Evolutionary conservation across 257 asterid genomes (phyloP).

Genomic region (Cinchona pubescens): DNA sequence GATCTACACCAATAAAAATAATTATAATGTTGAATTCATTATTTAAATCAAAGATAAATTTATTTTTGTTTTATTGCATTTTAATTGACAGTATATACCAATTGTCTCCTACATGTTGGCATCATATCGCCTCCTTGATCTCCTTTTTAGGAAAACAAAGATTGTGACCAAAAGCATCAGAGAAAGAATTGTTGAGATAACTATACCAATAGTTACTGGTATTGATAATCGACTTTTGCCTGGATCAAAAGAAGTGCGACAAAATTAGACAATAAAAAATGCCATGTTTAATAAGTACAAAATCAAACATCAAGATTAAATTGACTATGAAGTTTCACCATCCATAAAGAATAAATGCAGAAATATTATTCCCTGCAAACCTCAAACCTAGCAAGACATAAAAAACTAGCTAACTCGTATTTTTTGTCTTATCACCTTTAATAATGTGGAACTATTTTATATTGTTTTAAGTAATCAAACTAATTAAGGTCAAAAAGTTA

Average conservation of each 20-base stretch:
- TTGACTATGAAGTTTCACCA: too few relatives aligned
- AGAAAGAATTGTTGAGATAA: neutral
- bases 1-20: neutral
- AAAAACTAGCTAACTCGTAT: too few relatives aligned
- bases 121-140: neutral
- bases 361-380: too few relatives aligned
- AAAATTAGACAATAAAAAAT: neutral
- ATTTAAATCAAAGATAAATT: neutral
- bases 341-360: too few relatives aligned
- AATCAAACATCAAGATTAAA: neutral
- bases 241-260: neutral
- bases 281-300: neutral
- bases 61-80: neutral
- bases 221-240: neutral
- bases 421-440: too few relatives aligned
- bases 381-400: too few relatives aligned
- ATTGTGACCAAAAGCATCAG: neutral
- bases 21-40: neutral
- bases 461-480: too few relatives aligned
- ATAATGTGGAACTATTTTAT: too few relatives aligned
- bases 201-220: conserved; percentile 1
- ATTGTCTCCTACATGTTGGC: neutral
- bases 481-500: too few relatives aligned
- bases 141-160: conserved; percentile 8
- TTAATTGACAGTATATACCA: neutral